Evolutionary conservation across 495 filamentous ascomycete genomes (phyloP), one percentile per base, ranked within the genome.

Genomic region (Hyaloscypha finlandica): DNA sequence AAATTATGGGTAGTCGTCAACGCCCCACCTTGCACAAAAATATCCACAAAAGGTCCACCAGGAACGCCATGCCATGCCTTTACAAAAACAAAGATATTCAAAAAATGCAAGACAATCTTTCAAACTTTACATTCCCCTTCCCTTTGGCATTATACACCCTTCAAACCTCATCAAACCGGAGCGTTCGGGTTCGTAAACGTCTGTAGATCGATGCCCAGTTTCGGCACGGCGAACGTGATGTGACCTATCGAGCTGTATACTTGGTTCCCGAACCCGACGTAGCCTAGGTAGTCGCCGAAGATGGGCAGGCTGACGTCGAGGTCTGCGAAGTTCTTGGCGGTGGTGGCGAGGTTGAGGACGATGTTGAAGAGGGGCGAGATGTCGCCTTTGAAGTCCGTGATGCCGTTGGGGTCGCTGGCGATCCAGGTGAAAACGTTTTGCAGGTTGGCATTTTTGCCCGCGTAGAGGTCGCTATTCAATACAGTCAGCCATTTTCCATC

Each of bases 391-490:
- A 81, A 81, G 6, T 42, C 52, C 29, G 74, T 70, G 0, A 66
- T 71, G 6, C 25, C 25, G 25, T 25, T 25, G 64, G 48, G 8
- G 35, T 70, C 51, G 0, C 32, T 30, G 0, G 76, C 71, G 22
- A 74, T 37, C 79, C 79, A 81, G 1, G 79, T 76, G 14, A 79
- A 69, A 29, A 80, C 77, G 19, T 61, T 72, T 60, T 78, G 77
- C 8, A 53, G 54, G 8, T 54, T 11, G 25, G 14, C 53, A 45
- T 77, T 77, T 5, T 35, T 54, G 35, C 74, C 79, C 16, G 59
- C 54, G 66, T 70, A 81, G 2, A 81, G 75, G 3, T 69, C 35
- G 63, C 79, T 81, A 32, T 16, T 52, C 25, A 22, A 22, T 22
- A 12, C 33, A 25, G 48, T 67, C 20, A 67, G 66, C 53, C 53